Evolutionary conservation across 192 early-diverging fungal species (phyloP), one percentile per base, ranked within the genome.

Genomic region (Mortierella antarctica): DNA sequence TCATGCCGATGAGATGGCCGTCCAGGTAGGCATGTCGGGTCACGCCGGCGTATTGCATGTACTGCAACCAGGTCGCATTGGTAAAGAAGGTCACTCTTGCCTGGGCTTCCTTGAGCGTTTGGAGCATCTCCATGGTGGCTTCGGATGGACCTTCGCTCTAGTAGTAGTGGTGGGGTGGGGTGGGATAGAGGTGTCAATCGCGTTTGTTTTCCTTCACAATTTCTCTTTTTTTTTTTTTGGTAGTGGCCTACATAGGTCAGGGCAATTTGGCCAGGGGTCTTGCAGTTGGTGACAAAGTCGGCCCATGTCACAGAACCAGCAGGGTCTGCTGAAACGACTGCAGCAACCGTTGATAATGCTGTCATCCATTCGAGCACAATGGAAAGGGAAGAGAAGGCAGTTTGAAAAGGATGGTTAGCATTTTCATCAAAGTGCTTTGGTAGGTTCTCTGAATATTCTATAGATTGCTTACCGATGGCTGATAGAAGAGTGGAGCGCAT

Each of bases 1-100:
- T 87, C 86, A 87, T 87, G 18, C 84, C 86, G 70, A 87, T 87
- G 50, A 85, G 78, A 50, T 87, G 84, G 13, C 86, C 86, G 45
- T 87, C 86, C 56, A 84, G 65, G 58, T 85, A 85, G n/a, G 86
- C 84, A 65, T 85, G 86, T 20, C 85, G 84, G 44, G 85, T 69
- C 48, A 87, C 85, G 57, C 83, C 83, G 13, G 84, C 84, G 52
- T 87, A 87, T 65, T 85, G 86, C 66, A 85, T 84, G 53, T 84
- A 85, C 54, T 87, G 85, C 5, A 87, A 62, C 86, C 86, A 87
- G 40, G 84, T 85, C 11, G 86, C 86, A 62, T 87, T 87, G 2
- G 85, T 77, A 62, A 87, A 87, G 73, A 85, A 87, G 20, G 71
- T 84, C 21, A 83, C 86, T 18, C 70, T 79, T 7, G 84, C 86